A percentile compares a stretch with the other conserved stretches of the same genome.
Evolutionary conservation across 2,329 filamentous ascomycete species (phyloP).

Genomic region (Aspergillus luchuensis): DNA sequence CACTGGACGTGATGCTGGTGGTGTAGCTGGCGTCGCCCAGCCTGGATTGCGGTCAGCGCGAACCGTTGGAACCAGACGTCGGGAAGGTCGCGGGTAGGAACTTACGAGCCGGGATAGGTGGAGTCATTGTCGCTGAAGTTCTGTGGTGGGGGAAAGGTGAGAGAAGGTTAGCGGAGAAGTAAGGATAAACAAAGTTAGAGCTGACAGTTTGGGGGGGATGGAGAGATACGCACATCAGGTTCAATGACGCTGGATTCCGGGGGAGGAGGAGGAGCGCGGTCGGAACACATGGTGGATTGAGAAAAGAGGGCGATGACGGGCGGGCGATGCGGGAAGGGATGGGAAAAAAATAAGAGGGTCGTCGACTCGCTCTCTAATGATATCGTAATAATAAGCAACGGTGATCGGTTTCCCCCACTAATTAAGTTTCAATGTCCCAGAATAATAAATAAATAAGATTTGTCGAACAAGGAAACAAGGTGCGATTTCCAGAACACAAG

Average conservation of each 20-base stretch:
- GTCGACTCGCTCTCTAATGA: not conserved
- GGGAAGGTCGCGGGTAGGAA: not conserved
- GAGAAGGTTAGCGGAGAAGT: no score
- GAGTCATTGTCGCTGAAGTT: slow-evolving; percentile 30
- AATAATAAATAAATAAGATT: not conserved
- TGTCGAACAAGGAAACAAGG: no score
- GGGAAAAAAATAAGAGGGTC: not conserved
- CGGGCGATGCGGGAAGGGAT: not conserved
- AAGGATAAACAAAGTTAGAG: no score
- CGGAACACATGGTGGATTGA: not conserved
- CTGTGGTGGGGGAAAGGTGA: slow-evolving; percentile 12
- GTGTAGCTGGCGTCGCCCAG: slow-evolving; percentile 33
- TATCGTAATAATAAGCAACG: not conserved
- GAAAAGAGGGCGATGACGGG: not conserved
- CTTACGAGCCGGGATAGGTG: slow-evolving; percentile 31
- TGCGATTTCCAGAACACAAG: no score
- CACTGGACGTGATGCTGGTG: slow-evolving; percentile 34
- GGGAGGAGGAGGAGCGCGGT: not conserved
- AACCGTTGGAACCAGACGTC: not conserved
- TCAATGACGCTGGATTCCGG: not conserved
- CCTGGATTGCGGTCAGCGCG: slow-evolving; percentile 18
- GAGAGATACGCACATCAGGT: not conserved
- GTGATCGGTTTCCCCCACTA: not conserved
- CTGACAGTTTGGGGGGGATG: not conserved
- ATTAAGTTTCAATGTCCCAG: not conserved